These are phyloP conservation scores for Psilocybe cubensis DNA, from an alignment of 768 basidiomycete genomes.

Conservation along the genomic window DNA sequence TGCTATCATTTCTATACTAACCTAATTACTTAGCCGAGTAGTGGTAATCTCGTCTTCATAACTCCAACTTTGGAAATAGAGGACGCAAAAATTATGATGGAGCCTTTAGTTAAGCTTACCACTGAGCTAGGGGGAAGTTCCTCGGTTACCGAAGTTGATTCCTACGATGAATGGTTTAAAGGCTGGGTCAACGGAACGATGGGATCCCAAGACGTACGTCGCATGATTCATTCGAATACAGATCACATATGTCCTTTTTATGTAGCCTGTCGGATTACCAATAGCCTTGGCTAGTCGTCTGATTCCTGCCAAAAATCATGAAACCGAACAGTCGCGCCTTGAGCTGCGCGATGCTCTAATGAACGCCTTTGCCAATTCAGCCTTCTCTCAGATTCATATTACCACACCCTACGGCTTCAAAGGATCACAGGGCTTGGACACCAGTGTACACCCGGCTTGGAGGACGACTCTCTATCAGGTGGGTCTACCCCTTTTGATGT, in stretches of 20 bases:
- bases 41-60: conserved; percentile 28
- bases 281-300: conserved; percentile 26
- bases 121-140: conserved; percentile 19
- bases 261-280: conserved; percentile 28
- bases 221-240: background rate
- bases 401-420: conserved; percentile 26
- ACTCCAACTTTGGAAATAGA: conserved; percentile 28
- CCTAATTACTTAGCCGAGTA: conserved; percentile 14
- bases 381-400: conserved; percentile 22
- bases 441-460: conserved; percentile 29
- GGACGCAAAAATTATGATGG: conserved; percentile 30
- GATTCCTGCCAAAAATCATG: conserved; percentile 30
- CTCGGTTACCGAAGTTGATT: conserved; percentile 22
- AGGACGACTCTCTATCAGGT: conserved; percentile 30
- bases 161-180: conserved; percentile 23
- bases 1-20: background rate
- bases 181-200: conserved; percentile 21
- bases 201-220: conserved; percentile 26
- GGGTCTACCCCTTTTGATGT: background rate
- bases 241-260: background rate
- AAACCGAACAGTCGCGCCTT: conserved; percentile 15
- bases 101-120: conserved; percentile 24
- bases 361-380: conserved; percentile 16
- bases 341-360: conserved; percentile 23
- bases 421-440: conserved; percentile 17